A percentile compares a stretch with the other conserved stretches of the same genome.
Conservation (phyloP, 257 asterid genomes). For the Solanum chiquidenum region DNA sequence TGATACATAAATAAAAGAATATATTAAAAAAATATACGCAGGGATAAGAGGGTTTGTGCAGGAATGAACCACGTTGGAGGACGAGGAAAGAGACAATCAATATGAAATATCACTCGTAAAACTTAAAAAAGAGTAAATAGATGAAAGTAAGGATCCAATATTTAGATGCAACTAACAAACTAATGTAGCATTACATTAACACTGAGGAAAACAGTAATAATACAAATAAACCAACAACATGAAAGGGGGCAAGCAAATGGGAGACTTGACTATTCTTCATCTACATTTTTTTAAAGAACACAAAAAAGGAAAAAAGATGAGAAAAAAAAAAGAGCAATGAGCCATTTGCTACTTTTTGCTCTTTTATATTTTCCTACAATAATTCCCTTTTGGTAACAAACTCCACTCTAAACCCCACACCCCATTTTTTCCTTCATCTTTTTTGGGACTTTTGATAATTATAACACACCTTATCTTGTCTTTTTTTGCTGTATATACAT, state of each 20-base stretch:
- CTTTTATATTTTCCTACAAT: background rate
- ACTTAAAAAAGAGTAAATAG: background rate
- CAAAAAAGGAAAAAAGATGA: background rate
- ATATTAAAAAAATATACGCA: no score
- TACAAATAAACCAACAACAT: background rate
- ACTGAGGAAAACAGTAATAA: background rate
- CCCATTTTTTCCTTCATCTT: background rate
- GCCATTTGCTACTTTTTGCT: constrained; percentile 24
- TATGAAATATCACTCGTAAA: no score
- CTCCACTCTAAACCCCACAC: constrained; percentile 35
- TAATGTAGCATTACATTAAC: background rate
- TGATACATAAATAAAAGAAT: no score
- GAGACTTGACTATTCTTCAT: constrained; percentile 5
- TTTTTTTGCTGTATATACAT: background rate
- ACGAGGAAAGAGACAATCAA: no score
- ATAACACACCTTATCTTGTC: background rate
- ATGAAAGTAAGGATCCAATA: background rate
- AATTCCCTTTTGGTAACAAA: constrained; percentile 1
- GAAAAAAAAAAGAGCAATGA: constrained; percentile 3
- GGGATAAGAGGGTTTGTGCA: no score
- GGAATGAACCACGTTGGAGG: no score
- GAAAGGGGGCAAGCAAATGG: constrained; percentile 26
- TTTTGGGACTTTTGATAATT: background rate
- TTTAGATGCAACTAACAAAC: background rate
- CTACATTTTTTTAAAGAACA: background rate